Evolutionary conservation across 805 yeast species (phyloP), one percentile per base, ranked within the genome.

Genomic region (Cyberlindnera americana): DNA sequence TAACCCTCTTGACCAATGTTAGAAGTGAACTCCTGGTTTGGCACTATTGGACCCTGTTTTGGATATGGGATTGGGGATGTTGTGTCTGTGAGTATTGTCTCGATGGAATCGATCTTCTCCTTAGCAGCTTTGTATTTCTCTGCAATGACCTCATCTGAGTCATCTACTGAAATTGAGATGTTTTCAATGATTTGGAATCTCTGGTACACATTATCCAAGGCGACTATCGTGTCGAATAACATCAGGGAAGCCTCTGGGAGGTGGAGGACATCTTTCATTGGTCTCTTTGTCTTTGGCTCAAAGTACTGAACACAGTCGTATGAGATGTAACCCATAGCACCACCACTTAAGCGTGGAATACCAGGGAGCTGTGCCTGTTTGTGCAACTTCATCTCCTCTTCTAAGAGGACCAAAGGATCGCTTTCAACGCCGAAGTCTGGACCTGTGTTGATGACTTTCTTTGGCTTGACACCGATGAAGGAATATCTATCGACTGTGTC

Each of bases 281-380:
- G 72, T 48, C 86, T 76, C 44, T 73, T 74, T 1, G 98, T 91
- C 52, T 73, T 81, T 44, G 99, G 99, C 66, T 93, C 99, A 52
- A 93, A 93, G 64, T 93, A 93, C 60, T 88, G 85, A 56, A 93
- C 84, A 69, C 99, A 93, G 62, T 93, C 99, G 56, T 93, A 93
- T 1, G 97, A 87, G 31, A 93, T 80, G 59, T 89, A 93, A 2
- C 99, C 99, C 39, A 91, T 75, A 6, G 98, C 98, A 48, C 99
- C 99, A 42, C 99, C 99, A 52, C 90, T 81, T 42, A 89, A 67
- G 47, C 74, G 77, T 12, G 96, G 87, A 35, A 90, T 67, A 29
- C 95, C 95, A 0, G 95, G 95, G 36, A 87, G 66, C 51, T 76
- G 79, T 2, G 90, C 87, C 55, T 86, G 88, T 40, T 70, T 75